Conservation (phyloP, 345 rosid genomes). For the Eutrema yunnanense region DNA sequence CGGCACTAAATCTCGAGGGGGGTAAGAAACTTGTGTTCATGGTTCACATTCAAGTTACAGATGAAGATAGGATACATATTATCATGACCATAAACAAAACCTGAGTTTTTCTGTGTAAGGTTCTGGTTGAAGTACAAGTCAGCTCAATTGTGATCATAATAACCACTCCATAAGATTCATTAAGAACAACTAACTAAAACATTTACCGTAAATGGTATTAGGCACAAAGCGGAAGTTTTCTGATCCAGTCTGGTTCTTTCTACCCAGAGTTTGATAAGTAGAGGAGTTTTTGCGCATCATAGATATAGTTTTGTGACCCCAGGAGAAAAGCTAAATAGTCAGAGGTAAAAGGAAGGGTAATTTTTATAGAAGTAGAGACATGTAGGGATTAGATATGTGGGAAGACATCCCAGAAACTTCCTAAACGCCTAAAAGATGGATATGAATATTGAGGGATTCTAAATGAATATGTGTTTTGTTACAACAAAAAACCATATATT, state of each 20-base stretch:
- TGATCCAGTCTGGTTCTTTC: background rate
- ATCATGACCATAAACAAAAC: background rate
- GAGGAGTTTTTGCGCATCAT: background rate
- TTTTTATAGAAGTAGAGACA: background rate
- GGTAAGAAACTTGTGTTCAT: background rate
- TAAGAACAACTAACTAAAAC: background rate
- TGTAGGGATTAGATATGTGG: background rate
- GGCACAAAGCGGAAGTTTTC: background rate
- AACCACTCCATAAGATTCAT: background rate
- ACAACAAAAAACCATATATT: background rate
- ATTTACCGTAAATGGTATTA: background rate
- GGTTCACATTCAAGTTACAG: background rate
- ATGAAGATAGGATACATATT: background rate
- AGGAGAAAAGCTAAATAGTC: background rate
- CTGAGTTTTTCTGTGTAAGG: background rate
- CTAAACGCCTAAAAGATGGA: background rate
- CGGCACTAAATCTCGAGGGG: constrained; percentile 2
- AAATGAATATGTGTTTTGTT: background rate
- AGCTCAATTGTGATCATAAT: background rate
- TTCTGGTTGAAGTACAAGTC: background rate
- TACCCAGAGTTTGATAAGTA: background rate
- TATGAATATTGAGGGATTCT: background rate
- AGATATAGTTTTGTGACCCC: background rate
- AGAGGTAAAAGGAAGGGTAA: background rate
- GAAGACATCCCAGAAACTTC: background rate